These are phyloP conservation scores for Hymenoscyphus occultus DNA, from an alignment of 2,329 filamentous ascomycete species.

Conservation along the genomic window DNA sequence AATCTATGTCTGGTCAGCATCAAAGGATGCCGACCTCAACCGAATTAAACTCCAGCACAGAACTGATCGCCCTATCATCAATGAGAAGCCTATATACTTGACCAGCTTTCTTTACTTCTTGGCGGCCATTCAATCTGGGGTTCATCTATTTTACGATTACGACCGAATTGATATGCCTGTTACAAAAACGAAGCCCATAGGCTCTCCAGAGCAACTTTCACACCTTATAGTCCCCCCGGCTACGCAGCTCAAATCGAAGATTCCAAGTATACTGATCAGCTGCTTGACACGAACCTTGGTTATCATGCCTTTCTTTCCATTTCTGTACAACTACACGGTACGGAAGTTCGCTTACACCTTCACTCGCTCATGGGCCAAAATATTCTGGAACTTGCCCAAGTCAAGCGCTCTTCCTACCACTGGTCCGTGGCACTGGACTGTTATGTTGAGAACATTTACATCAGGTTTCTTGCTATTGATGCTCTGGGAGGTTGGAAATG, in stretches of 20 bases:
- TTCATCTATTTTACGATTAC: slow-evolving; percentile 70
- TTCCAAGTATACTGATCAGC: slow-evolving; percentile 37
- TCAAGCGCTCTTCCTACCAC: slow-evolving; percentile 60
- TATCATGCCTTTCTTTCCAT: slow-evolving; percentile 41
- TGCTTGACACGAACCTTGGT: slow-evolving; percentile 36
- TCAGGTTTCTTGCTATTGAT: slow-evolving; percentile 66
- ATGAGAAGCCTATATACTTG: slow-evolving; percentile 83
- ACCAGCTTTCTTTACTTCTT: slow-evolving; percentile 67
- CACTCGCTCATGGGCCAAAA: slow-evolving; percentile 66
- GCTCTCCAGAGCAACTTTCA: slow-evolving; percentile 37
- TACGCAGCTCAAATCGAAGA: slow-evolving; percentile 38
- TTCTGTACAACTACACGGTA: slow-evolving; percentile 48
- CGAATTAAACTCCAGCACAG: slow-evolving; percentile 70
- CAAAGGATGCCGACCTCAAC: slow-evolving; percentile 58
- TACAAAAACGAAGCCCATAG: slow-evolving; percentile 35
- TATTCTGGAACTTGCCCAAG: slow-evolving; percentile 73
- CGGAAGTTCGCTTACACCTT: slow-evolving; percentile 65
- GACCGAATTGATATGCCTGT: slow-evolving; percentile 54
- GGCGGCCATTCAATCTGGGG: slow-evolving; percentile 64
- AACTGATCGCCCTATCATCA: slow-evolving; percentile 71
- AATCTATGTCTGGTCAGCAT: slow-evolving; percentile 72
- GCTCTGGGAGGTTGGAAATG: slow-evolving; percentile 75
- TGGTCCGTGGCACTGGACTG: slow-evolving; percentile 55
- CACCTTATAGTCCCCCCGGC: slow-evolving; percentile 39
- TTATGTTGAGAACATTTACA: slow-evolving; percentile 54